A percentile compares a stretch with the other conserved stretches of the same genome.
These are phyloP conservation scores for Nicotiana benthamiana DNA, from an alignment of 257 asterid genomes.

Conservation along the genomic window DNA sequence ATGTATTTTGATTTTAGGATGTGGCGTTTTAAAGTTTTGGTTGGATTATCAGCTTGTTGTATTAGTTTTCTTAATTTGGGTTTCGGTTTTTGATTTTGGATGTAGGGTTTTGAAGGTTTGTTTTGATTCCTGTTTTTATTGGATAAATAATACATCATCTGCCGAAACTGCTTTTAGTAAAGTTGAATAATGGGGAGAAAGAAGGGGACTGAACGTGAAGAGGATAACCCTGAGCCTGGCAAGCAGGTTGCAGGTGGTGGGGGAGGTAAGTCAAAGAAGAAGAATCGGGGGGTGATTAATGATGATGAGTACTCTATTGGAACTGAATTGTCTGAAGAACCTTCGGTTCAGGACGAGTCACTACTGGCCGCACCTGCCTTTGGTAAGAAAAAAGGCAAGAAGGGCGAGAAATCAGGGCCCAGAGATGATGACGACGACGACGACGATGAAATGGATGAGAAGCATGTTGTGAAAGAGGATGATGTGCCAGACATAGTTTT, in stretches of 20 bases:
- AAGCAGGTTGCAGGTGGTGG: conserved; percentile 23
- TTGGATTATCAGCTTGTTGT: not conserved
- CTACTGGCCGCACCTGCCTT: conserved; percentile 23
- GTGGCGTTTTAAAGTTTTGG: no score
- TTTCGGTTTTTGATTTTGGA: not conserved
- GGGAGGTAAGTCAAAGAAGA: conserved; percentile 71
- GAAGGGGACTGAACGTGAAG: conserved; percentile 50
- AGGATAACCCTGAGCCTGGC: conserved; percentile 30
- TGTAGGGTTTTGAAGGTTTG: not conserved
- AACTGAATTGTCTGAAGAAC: conserved; percentile 57
- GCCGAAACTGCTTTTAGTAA: conserved; percentile 21
- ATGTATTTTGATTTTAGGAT: no score
- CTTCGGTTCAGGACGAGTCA: conserved; percentile 45
- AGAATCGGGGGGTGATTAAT: conserved; percentile 37
- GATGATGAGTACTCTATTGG: conserved; percentile 73
- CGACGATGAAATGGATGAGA: conserved; percentile 17
- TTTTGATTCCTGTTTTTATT: not conserved
- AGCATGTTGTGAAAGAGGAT: conserved; percentile 5
- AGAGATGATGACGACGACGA: conserved; percentile 44
- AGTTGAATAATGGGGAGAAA: conserved; percentile 65
- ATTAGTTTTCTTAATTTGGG: not conserved
- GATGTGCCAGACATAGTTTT: conserved; percentile 4
- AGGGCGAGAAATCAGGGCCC: conserved; percentile 35
- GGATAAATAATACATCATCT: not conserved
- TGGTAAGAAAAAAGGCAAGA: conserved; percentile 54